Percentiles rank a stretch among this genome's conserved stretches.
Evolutionary conservation across 331 rosid genomes (phyloP).

Genomic region (Pyrus hybrid): DNA sequence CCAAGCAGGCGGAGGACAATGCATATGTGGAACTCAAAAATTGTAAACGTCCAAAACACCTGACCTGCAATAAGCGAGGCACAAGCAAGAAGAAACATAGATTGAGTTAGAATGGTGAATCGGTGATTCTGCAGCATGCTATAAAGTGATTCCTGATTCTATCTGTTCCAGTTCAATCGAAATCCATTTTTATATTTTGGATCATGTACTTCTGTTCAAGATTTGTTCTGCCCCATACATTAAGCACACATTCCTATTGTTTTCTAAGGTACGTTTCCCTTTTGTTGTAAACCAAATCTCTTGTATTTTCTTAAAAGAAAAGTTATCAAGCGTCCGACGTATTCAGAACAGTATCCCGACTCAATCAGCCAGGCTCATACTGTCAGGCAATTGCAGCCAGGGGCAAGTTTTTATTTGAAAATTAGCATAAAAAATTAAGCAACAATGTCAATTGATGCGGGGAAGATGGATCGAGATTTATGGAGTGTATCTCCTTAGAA

Average conservation of each 20-base stretch:
- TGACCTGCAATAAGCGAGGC: constrained; percentile 45
- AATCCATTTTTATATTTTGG: too few species aligned
- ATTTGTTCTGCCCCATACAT: neutral
- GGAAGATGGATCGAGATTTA: constrained; percentile 64
- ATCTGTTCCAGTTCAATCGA: too few species aligned
- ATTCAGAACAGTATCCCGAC: neutral
- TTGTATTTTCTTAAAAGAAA: neutral
- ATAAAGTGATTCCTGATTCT: too few species aligned
- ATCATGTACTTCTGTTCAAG: too few species aligned
- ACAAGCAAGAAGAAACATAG: neutral
- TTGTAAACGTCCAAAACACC: constrained; percentile 64
- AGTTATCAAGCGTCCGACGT: neutral
- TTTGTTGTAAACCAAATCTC: neutral
- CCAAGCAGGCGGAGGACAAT: constrained; percentile 98
- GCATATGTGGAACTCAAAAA: constrained; percentile 67
- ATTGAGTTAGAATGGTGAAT: neutral
- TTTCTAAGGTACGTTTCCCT: neutral
- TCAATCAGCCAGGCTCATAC: neutral
- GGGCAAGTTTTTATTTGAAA: neutral
- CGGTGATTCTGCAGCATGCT: too few species aligned
- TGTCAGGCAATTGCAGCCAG: neutral
- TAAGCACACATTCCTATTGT: neutral
- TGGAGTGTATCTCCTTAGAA: constrained; percentile 76
- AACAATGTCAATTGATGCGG: constrained; percentile 67
- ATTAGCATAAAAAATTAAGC: neutral